Conservation (phyloP, 768 basidiomycete species). For the Amanita inopinata region DNA sequence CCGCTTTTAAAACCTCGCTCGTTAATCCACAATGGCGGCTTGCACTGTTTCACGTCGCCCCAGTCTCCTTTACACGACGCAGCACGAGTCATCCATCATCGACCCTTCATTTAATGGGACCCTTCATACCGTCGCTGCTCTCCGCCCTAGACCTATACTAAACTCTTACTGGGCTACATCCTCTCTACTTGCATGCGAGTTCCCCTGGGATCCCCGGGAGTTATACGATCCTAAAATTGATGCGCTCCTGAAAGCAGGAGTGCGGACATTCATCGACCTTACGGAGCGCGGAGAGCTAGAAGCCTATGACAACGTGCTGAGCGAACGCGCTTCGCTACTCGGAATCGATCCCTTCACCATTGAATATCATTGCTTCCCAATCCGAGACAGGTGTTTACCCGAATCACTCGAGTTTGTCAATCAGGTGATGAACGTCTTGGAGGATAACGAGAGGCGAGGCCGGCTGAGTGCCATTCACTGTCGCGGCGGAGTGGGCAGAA, state of each 20-base stretch:
- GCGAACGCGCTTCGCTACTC: constrained; percentile 40
- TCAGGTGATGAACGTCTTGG: constrained; percentile 44
- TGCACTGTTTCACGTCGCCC: not conserved
- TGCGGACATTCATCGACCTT: constrained; percentile 76
- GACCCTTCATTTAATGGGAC: not conserved
- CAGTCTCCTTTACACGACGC: not conserved
- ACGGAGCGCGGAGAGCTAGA: constrained; percentile 73
- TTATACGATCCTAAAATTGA: constrained; percentile 59
- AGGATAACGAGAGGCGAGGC: constrained; percentile 48
- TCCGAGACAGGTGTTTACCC: constrained; percentile 63
- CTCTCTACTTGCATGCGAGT: constrained; percentile 68
- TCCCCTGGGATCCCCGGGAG: constrained; percentile 62
- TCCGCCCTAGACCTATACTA: constrained; percentile 60
- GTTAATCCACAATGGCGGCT: constrained; percentile 1
- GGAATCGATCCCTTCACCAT: constrained; percentile 45
- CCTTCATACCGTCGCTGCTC: too few species aligned
- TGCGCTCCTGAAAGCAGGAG: constrained; percentile 58
- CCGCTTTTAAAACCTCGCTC: too few species aligned
- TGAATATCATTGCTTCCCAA: constrained; percentile 74
- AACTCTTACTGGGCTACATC: constrained; percentile 82
- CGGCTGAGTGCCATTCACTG: constrained; percentile 70
- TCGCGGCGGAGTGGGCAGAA: constrained; percentile 69
- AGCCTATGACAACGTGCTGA: constrained; percentile 50
- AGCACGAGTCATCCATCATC: not conserved
- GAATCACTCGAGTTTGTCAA: constrained; percentile 50